Evolutionary conservation across 176 grass and related monocot species (phyloP), one percentile per base, ranked within the genome.

Genomic region (Saccharum officinarum): DNA sequence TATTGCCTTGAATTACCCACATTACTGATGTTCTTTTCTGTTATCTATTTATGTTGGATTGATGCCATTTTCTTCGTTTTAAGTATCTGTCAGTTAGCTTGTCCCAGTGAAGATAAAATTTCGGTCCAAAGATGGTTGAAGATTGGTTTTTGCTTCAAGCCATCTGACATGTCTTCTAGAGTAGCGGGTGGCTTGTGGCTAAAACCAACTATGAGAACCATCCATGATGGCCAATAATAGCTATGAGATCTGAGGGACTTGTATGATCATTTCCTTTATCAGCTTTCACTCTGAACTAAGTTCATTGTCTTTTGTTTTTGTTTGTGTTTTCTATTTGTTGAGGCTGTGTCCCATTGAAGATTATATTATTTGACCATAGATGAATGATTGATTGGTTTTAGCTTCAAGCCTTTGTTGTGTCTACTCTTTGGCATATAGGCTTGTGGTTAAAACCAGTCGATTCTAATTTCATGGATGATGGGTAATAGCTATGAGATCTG

Each of bases 191-290:
- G 75, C 79, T 94, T 89, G 75, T 86, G 75, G 78, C 82, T 91
- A 86, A 86, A 94, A 67, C 69, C 25, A 46, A 62, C 41, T 5
- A 69, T 37, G 11, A 22, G 17, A 42, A 66, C 76, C 55, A 10
- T 84, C 92, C 28, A 47, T 89, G 92, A 91, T 94, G 86, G 86
- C 85, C 61, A 65, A 62, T 80, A 80, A 89, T 92, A 94, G 92
- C 92, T 94, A 94, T 94, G 92, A 94, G 92, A 94, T 94, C 92
- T 7, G 92, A 91, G 92, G 92, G 89, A 38, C 80, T 12, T 83
- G 7, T 59, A 20, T 71, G 22, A 30, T 23, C 10, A 3, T 4
- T 2, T 50, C 14, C 23, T 41, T 28, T 2, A 22, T 44, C 7
- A 17, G 10, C 73, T 57, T 61, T 10, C 42, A 52, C 3, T 17